Base-by-base conservation (phyloP, 1,139 yeast species). In the Taphrina communis region DNA sequence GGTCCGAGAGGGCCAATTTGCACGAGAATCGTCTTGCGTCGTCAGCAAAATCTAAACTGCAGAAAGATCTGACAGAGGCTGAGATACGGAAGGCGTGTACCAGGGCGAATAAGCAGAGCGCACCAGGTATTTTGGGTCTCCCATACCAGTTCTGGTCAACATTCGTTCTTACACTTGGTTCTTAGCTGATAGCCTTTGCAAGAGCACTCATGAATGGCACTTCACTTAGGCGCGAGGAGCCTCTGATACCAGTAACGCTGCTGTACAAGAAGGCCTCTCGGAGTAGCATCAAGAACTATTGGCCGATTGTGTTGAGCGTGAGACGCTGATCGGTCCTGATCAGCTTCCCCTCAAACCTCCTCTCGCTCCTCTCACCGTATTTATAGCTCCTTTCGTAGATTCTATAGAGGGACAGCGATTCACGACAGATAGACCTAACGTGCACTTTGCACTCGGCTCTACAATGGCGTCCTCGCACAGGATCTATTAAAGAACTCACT, bases 81-180 rank as follows among this genome's bases (percentile, higher is more conserved):
- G 56, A 51, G 25, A 1, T 51, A 8, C 12, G 2, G 2, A 21
- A n/a, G 31, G 56, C 56, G 21, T 11, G 36, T 17, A n/a, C 12
- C 14, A 4, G 21, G 25, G 56, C 56, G 14, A 51, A 51, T 51
- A 25, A 11, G 38, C 11, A n/a, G 12, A 51, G 56, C 21, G 56
- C 56, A 11, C 36, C 56, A 11, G 56, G 56, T 8, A 51, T 17
- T 8, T 51, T 38, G 19, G 56, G 56, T 11, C 11, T 51, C 9
- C 56, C 56, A 8, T 51, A 51, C 17, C 35, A 35, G 36, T 51
- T 51, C 7, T 51, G 56, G 56, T 11, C 21, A 9, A 14, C 21
- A 1, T 51, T 51, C 21, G 36, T 17, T 51, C 12, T 8, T 21
- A 25, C 21, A 9, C 21, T 51, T 14, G 56, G 56, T 12, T 11